These are phyloP conservation scores for Gracilaria gracilis DNA, from an alignment of 23 red algal species.

Conservation along the genomic window DNA sequence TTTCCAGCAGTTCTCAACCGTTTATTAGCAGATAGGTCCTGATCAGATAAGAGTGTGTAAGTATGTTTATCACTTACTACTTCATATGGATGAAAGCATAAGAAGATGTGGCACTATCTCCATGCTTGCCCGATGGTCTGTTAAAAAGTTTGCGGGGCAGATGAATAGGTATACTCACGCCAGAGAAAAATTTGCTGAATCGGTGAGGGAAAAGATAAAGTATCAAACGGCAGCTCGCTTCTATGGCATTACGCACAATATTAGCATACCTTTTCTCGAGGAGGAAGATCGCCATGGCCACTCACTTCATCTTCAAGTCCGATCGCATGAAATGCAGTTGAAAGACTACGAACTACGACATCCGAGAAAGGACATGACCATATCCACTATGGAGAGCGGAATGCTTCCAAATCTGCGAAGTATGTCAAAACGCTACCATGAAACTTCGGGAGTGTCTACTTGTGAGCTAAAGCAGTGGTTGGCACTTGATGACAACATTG, in stretches of 20 bases:
- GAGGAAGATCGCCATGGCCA: background rate
- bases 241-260: background rate
- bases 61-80: background rate
- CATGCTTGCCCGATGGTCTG: background rate
- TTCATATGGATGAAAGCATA: constrained; percentile 6
- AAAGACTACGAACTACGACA: background rate
- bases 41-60: constrained; percentile 12
- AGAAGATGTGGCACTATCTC: constrained; percentile 17
- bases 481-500: background rate
- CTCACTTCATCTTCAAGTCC: background rate
- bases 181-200: constrained; percentile 8
- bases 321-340: background rate
- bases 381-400: too few relatives aligned
- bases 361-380: background rate
- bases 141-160: background rate
- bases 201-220: constrained; percentile 5
- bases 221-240: constrained; percentile 9
- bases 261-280: background rate
- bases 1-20: background rate
- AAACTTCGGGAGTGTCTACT: too few relatives aligned
- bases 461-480: too few relatives aligned
- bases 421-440: background rate
- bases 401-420: too few relatives aligned
- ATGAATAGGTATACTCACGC: constrained; percentile 13
- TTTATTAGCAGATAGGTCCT: background rate